Conservation (phyloP, 164 flowering plant genomes). For the Buxus sempervirens region DNA sequence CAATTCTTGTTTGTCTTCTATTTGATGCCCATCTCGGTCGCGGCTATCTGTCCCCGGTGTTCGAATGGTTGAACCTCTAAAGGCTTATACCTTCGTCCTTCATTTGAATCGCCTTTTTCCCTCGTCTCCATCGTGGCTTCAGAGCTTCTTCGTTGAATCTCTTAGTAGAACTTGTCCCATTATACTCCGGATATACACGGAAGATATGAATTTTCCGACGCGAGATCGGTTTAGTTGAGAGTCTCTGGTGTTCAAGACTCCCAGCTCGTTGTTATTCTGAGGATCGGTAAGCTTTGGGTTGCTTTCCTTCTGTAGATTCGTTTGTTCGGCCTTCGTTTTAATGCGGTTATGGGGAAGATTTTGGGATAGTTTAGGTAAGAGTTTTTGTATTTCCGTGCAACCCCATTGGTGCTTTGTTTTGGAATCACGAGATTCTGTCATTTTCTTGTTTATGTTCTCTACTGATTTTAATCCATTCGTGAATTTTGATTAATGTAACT, state of each 20-base stretch:
- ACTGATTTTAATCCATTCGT: too few relatives aligned
- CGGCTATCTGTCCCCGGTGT: conserved; percentile 14
- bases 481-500: too few relatives aligned
- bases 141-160: not conserved
- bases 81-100: too few relatives aligned
- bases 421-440: too few relatives aligned
- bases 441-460: too few relatives aligned
- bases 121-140: not conserved
- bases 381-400: not conserved
- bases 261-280: not conserved
- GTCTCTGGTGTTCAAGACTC: not conserved
- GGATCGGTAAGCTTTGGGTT: conserved; percentile 7
- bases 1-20: not conserved
- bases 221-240: not conserved
- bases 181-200: not conserved
- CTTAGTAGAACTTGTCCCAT: too few relatives aligned
- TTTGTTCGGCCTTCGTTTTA: not conserved
- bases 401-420: too few relatives aligned
- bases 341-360: not conserved
- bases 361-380: conserved; percentile 3
- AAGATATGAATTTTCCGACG: not conserved
- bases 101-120: too few relatives aligned
- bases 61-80: too few relatives aligned
- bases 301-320: not conserved
- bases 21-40: not conserved